Evolutionary conservation across 2,329 filamentous ascomycete genomes (phyloP).

Genomic region (Aspergillus pseudoterreus): DNA sequence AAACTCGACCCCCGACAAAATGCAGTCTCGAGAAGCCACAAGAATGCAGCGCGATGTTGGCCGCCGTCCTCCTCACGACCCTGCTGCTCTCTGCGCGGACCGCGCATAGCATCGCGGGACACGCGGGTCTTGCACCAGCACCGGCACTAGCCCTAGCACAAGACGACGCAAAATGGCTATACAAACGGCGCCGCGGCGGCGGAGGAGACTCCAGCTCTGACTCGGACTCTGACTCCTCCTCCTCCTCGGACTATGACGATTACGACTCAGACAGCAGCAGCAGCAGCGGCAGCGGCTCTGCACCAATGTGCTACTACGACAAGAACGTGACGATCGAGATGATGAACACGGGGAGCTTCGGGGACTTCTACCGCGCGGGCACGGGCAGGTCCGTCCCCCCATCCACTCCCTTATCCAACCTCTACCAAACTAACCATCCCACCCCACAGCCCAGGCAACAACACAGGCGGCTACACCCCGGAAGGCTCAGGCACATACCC

Average conservation of each 20-base stretch:
- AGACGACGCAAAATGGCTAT: background rate
- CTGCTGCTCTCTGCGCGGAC: too few species aligned
- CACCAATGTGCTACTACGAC: background rate
- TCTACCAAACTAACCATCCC: too few species aligned
- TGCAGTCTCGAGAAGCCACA: too few species aligned
- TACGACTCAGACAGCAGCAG: background rate
- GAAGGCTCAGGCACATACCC: constrained; percentile 5
- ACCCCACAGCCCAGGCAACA: background rate
- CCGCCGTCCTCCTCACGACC: too few species aligned
- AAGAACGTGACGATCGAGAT: background rate
- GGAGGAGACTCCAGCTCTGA: background rate
- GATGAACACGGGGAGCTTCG: background rate
- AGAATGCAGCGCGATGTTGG: too few species aligned
- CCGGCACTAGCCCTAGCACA: too few species aligned
- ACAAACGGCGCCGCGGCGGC: background rate
- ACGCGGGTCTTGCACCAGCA: background rate
- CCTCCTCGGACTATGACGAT: too few species aligned
- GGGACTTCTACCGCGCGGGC: background rate
- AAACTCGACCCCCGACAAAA: too few species aligned
- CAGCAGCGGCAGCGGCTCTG: background rate
- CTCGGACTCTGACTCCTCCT: too few species aligned
- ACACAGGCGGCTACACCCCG: constrained; percentile 3
- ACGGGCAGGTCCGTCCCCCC: background rate
- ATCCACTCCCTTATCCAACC: background rate
- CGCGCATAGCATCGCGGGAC: background rate